Evolutionary conservation across 2,329 filamentous ascomycete species (phyloP), one percentile per base, ranked within the genome.

Genomic region (Cytospora leucostoma): DNA sequence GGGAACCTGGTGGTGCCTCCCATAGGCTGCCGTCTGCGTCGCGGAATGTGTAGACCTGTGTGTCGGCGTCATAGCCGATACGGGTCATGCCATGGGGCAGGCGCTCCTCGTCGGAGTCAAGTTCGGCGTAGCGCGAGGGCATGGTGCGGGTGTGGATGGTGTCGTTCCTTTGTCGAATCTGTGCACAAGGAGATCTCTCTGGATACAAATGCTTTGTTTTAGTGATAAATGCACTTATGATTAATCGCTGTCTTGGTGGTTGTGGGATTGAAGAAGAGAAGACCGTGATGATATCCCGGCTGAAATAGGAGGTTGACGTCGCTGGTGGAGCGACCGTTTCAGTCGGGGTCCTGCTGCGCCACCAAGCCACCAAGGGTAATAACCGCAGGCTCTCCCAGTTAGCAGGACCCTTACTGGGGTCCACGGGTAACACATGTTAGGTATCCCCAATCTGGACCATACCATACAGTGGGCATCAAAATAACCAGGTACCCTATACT

Each of bases 41-140:
- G 58, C 75, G 75, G 73, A 78, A 83, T 40, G 76, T 79, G 73
- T 83, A 82, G 34, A 70, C 74, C 68, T 81, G 74, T 4, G 73
- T 76, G 69, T 82, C 80, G 64, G 80, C 78, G 64, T 83, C 81
- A 70, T 84, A 83, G 66, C 80, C 80, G 38, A 81, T 74, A 57
- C 81, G 77, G 59, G 74, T 64, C 74, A 83, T 79, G 71, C 80
- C 80, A 56, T 79, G 74, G 4, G 81, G 80, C 40, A 83, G 74
- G 58, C 81, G 80, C 66, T 79, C 73, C 40, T 76, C 73, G 66
- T 82, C 80, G 12, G 64, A 60, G 56, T 69, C 68, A 50, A 63
- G 59, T 47, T 66, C 55, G 47, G 59, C 57, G 59, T 55, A 66
- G 50, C 68, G 68, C 40, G 61, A 59, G 4, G 66, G 61, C 68